phyloP scores from a whole-genome alignment of 805 yeast genomes.

The Saccharomycopsis vini region DNA sequence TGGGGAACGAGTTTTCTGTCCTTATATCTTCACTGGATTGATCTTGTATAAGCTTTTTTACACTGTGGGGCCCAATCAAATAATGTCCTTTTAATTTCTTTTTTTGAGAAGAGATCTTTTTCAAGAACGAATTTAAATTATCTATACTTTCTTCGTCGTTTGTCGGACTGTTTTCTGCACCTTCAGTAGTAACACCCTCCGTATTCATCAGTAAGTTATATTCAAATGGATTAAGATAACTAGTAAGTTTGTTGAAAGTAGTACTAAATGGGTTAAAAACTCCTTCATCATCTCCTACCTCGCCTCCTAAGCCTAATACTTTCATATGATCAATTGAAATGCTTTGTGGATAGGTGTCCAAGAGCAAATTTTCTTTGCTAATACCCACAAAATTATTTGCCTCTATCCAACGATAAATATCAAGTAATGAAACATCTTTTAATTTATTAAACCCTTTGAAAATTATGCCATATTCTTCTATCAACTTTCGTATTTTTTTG shows the following conservation, averaged over 20 bases:
- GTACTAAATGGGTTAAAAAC: constrained; percentile 16
- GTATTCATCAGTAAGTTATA: neutral
- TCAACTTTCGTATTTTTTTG: neutral
- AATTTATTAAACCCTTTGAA: constrained; percentile 18
- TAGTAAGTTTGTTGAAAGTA: constrained; percentile 12
- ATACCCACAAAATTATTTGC: constrained; percentile 9
- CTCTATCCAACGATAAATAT: constrained; percentile 17
- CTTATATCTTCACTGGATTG: too few relatives aligned
- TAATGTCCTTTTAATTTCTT: constrained; percentile 11
- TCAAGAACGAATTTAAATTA: constrained; percentile 11
- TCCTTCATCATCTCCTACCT: neutral
- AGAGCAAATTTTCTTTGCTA: neutral
- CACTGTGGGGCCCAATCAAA: too few relatives aligned
- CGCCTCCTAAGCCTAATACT: neutral
- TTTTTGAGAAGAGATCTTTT: constrained; percentile 9
- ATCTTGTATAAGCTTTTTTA: too few relatives aligned
- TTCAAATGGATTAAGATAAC: neutral
- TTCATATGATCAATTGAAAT: neutral
- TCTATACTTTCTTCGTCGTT: constrained; percentile 2
- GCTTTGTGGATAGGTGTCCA: constrained; percentile 2
- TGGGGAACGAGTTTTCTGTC: too few relatives aligned
- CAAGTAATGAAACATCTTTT: constrained; percentile 14
- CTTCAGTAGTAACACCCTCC: too few relatives aligned
- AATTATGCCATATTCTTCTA: constrained; percentile 18
- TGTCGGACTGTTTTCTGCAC: neutral